Base-by-base conservation (phyloP, 768 basidiomycete species). In the Pulveroboletus ravenelii region DNA sequence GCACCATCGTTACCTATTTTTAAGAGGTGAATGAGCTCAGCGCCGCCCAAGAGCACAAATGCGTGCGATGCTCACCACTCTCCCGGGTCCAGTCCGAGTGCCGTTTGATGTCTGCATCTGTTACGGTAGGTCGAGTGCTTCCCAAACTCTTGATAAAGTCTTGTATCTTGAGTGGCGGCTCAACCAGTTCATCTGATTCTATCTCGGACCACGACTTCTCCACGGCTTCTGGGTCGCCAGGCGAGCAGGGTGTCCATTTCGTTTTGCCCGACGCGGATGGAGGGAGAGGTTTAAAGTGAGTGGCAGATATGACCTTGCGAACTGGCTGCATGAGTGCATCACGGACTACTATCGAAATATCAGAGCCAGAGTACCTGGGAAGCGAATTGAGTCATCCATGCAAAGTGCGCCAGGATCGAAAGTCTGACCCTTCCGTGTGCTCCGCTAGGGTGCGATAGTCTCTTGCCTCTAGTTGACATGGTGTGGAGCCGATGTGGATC, bases 271-370 rank as follows among this genome's bases (percentile, higher is more conserved):
- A 48, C 9, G 53, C 25, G 3, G 60, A 50, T 13, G 64, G 48
- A 54, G 57, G 40, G 10, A 81, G 74, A 30, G 69, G 74, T 65
- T 93, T 93, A 73, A 99, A 99, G 70, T 99, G 95, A 1, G 93
- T 96, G 2, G 96, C 93, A 18, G 85, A 83, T 43, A 97, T 81
- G 40, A 99, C 92, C 66, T 99, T 98, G 47, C 95, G 84, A 13
- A 99, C 90, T 1, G 95, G 95, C 65, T 98, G 94, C 95, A 98
- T 99, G 55, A 99, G 78, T 1, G 95, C 94, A 62, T 98, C 95
- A 50, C 93, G 86, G 23, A 97, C 95, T 45, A 95, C 77, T 56
- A 94, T 87, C 2, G 94, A 83, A 45, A 99, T 93, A 72, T 98
- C 95, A 8, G 91, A 93, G 8, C 95, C 95, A 29, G 93, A 92